Evolutionary conservation across 352 stramenopile species (phyloP).

Genomic region (Phytophthora aleatoria): DNA sequence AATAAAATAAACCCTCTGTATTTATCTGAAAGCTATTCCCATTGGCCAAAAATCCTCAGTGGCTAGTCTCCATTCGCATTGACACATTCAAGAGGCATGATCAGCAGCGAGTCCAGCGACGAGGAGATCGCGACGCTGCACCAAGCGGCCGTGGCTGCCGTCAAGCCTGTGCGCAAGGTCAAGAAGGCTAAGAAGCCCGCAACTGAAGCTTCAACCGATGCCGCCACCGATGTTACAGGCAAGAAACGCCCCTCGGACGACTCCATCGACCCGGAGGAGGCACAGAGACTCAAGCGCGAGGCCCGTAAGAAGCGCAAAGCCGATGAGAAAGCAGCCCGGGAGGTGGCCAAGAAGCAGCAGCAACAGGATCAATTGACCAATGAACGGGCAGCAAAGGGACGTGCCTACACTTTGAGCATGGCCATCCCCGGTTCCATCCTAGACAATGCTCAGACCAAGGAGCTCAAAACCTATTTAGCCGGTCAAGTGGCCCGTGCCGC

Average conservation of each 20-base stretch:
- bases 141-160: constrained; percentile 36
- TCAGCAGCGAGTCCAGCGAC: constrained; percentile 90
- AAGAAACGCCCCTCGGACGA: constrained; percentile 23
- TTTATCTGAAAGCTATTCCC: background rate
- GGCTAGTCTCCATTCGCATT: constrained; percentile 23
- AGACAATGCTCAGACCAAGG: constrained; percentile 97
- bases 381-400: constrained; percentile 61
- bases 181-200: constrained; percentile 37
- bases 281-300: constrained; percentile 54
- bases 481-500: constrained; percentile 96
- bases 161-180: constrained; percentile 33
- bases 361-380: constrained; percentile 27
- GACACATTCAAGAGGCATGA: constrained; percentile 46
- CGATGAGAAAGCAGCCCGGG: constrained; percentile 49
- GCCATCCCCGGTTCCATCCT: constrained; percentile 96
- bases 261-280: constrained; percentile 26
- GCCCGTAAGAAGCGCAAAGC: constrained; percentile 76
- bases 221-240: constrained; percentile 6
- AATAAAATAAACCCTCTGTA: too few relatives aligned
- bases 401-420: constrained; percentile 95
- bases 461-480: constrained; percentile 96
- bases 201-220: background rate
- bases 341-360: constrained; percentile 46
- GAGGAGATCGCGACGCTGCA: constrained; percentile 82
- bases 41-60: constrained; percentile 18